phyloP scores from a whole-genome alignment of 2,329 filamentous ascomycete species.

The Pseudocercospora crystallina region DNA sequence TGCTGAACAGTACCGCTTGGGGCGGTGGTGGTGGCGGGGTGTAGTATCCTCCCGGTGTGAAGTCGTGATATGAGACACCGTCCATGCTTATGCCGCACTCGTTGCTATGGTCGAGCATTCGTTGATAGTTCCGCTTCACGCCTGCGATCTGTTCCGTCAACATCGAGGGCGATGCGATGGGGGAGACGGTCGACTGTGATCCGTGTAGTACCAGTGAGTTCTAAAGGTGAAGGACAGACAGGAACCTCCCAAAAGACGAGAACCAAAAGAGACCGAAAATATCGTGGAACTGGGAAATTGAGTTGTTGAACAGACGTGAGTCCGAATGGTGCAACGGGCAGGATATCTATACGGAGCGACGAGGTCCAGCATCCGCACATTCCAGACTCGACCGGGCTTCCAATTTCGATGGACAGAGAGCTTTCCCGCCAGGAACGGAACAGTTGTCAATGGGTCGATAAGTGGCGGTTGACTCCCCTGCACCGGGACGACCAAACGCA shows the following conservation, averaged over 20 bases:
- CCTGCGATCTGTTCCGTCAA: constrained; percentile 14
- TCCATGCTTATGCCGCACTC: constrained; percentile 17
- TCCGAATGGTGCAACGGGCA: constrained; percentile 16
- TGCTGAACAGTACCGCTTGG: constrained; percentile 23
- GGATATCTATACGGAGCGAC: constrained; percentile 24
- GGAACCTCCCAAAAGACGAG: constrained; percentile 3
- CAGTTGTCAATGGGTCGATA: constrained; percentile 9
- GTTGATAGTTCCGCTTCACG: constrained; percentile 22
- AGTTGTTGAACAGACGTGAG: constrained; percentile 14
- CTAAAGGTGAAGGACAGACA: constrained; percentile 9
- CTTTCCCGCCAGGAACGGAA: constrained; percentile 6
- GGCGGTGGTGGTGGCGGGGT: constrained; percentile 21
- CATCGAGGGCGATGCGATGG: constrained; percentile 10
- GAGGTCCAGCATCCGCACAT: constrained; percentile 11
- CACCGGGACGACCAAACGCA: constrained; percentile 12
- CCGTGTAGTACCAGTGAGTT: constrained; percentile 11
- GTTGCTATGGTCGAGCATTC: constrained; percentile 22
- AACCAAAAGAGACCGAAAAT: constrained; percentile 13
- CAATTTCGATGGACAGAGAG: not conserved
- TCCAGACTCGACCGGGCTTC: constrained; percentile 3
- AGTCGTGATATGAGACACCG: constrained; percentile 23
- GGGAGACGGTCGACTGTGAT: constrained; percentile 11
- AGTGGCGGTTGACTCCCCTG: constrained; percentile 14
- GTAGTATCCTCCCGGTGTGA: constrained; percentile 18
- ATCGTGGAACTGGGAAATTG: constrained; percentile 20